Evolutionary conservation across 768 basidiomycete genomes (phyloP), one percentile per base, ranked within the genome.

Genomic region (Termitomyces sp.): DNA sequence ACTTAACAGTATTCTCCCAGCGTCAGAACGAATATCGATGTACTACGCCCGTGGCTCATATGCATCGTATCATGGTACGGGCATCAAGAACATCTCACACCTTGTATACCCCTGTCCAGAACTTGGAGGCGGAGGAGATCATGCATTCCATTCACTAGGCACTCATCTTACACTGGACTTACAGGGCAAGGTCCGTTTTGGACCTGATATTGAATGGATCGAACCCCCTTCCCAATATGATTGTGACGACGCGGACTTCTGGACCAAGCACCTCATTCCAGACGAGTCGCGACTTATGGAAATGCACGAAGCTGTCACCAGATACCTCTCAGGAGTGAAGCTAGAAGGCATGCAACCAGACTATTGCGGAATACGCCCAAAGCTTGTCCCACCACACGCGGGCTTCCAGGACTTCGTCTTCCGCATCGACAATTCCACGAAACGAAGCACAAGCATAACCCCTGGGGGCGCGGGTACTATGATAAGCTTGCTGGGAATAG

Each of bases 101-200:
- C 82, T 99, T 58, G 85, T 99, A 66, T 98, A 99, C 73, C 95
- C 96, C 2, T 95, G 91, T 61, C 95, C 96, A 4, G 79, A 84
- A 53, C 82, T 79, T 10, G 82, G 81, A 45, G n/a, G 52, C 20
- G 46, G 9, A 76, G 76, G 39, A 79, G 78, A 74, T 4, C 81
- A 88, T 52, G 80, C 84, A 7, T 91, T 96, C 67, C 87, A 91
- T 59, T 90, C 91, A 3, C 79, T 98, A 7, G 96, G 97, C 3
- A 95, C 94, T 12, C 97, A 98, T 73, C 77, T 98, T 26, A 94
- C 93, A 27, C 74, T 98, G 43, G 93, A 95, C 70, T 68, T 98
- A 60, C 81, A 88, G 48, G 90, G 91, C 0, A 88, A 89, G 60
- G 81, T 98, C 53, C 83, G 85, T 32, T 98, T 98, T 71, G 96